Evolutionary conservation across 768 basidiomycete species (phyloP).

Genomic region (Lentinula boryana): DNA sequence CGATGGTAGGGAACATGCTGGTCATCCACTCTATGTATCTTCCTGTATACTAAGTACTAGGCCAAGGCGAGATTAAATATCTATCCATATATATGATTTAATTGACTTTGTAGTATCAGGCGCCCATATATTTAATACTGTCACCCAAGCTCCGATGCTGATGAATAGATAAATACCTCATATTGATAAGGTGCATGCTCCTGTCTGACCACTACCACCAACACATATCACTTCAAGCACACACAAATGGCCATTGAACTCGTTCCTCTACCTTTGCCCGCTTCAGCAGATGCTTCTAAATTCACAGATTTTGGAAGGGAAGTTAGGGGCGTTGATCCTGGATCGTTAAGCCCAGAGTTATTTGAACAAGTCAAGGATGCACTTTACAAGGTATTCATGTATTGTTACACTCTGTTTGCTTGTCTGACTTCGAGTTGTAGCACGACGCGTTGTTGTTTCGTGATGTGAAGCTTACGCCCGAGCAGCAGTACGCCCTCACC

Average conservation of each 20-base stretch:
- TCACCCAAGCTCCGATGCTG: background rate
- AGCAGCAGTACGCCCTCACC: constrained; percentile 80
- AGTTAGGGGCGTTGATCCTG: constrained; percentile 71
- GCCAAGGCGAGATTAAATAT: background rate
- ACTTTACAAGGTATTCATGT: constrained; percentile 62
- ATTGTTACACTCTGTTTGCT: background rate
- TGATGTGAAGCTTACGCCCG: constrained; percentile 60
- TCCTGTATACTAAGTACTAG: background rate
- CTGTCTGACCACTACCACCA: background rate
- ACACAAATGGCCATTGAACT: constrained; percentile 61
- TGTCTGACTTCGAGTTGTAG: constrained; percentile 27
- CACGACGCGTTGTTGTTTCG: constrained; percentile 74
- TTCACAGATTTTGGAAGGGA: constrained; percentile 72
- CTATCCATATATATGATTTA: background rate
- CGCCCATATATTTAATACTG: background rate
- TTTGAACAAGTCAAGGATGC: constrained; percentile 64
- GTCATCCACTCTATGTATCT: background rate
- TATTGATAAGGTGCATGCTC: no score
- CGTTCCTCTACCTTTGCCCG: constrained; percentile 60
- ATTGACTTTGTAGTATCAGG: background rate
- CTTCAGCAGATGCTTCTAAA: constrained; percentile 61
- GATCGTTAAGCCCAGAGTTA: constrained; percentile 48
- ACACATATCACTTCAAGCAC: background rate
- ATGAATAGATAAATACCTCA: background rate
- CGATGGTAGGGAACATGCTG: background rate